Evolutionary conservation across 2,329 filamentous ascomycete genomes (phyloP).

Genomic region (Verticillium longisporum): DNA sequence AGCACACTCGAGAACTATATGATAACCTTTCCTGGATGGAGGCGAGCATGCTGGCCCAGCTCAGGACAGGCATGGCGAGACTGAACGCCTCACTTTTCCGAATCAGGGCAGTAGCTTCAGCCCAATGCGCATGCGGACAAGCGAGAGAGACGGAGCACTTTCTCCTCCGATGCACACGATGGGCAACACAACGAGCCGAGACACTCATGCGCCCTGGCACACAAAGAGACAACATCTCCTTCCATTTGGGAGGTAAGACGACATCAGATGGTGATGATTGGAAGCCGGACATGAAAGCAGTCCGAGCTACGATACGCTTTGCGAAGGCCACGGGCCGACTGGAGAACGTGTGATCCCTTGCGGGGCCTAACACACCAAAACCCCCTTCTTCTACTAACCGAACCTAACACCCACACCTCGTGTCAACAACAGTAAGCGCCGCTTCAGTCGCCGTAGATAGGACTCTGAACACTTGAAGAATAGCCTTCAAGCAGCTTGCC

Average conservation of each 20-base stretch:
- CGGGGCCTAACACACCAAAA: background rate
- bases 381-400: constrained; percentile 2
- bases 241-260: constrained; percentile 5
- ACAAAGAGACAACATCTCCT: background rate
- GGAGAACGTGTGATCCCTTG: constrained; percentile 4
- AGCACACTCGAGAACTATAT: constrained; percentile 13
- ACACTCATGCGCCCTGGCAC: background rate
- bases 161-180: constrained; percentile 19
- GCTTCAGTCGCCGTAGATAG: constrained; percentile 4
- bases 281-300: constrained; percentile 20
- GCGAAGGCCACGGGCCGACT: constrained; percentile 18
- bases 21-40: constrained; percentile 11
- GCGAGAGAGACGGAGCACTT: constrained; percentile 20
- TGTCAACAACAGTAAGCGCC: constrained; percentile 4
- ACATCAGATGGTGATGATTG: constrained; percentile 13
- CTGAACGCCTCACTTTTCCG: constrained; percentile 11
- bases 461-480: constrained; percentile 12
- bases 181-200: constrained; percentile 11
- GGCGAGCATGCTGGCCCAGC: constrained; percentile 12
- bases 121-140: constrained; percentile 8
- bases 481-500: constrained; percentile 10
- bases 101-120: constrained; percentile 4
- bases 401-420: background rate
- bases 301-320: constrained; percentile 21
- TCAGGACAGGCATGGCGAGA: constrained; percentile 12